phyloP scores from a whole-genome alignment of 139 green algal genomes.

The Pseudopediastrum boryanum region DNA sequence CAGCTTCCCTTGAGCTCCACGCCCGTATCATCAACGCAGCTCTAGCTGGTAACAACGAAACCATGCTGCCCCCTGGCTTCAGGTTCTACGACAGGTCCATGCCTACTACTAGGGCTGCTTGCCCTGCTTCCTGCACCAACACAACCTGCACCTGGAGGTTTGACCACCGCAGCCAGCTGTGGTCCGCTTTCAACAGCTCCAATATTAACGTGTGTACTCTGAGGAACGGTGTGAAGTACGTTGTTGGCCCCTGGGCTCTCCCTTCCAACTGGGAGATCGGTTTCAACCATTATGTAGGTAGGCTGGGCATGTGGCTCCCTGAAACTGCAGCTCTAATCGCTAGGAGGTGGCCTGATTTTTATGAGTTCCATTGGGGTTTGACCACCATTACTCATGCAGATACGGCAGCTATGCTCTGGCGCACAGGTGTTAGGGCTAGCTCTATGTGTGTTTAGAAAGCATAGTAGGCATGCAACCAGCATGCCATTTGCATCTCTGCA shows the following conservation, averaged over 20 bases:
- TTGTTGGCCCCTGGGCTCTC: background rate
- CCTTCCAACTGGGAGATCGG: conserved; percentile 1
- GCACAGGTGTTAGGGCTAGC: background rate
- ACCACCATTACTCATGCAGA: conserved; percentile 12
- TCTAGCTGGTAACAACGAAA: background rate
- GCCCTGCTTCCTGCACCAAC: too few species aligned
- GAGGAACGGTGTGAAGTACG: background rate
- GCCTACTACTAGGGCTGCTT: background rate
- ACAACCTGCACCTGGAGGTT: conserved; percentile 5
- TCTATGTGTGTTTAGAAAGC: background rate
- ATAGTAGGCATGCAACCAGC: too few species aligned
- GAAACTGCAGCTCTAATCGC: background rate
- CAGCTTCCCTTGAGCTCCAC: conserved; percentile 27
- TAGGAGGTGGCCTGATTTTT: background rate
- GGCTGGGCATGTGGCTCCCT: background rate
- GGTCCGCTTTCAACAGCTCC: conserved; percentile 1
- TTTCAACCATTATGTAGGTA: background rate
- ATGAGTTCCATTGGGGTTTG: conserved; percentile 21
- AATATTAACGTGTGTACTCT: background rate
- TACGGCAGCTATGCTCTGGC: conserved; percentile 12
- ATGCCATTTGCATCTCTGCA: too few species aligned
- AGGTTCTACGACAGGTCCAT: background rate
- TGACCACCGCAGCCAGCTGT: conserved; percentile 17
- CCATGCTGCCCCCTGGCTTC: background rate
- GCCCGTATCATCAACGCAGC: conserved; percentile 19